Evolutionary conservation across 148 eudicot genomes (phyloP).

Genomic region (Nyssa sinensis): DNA sequence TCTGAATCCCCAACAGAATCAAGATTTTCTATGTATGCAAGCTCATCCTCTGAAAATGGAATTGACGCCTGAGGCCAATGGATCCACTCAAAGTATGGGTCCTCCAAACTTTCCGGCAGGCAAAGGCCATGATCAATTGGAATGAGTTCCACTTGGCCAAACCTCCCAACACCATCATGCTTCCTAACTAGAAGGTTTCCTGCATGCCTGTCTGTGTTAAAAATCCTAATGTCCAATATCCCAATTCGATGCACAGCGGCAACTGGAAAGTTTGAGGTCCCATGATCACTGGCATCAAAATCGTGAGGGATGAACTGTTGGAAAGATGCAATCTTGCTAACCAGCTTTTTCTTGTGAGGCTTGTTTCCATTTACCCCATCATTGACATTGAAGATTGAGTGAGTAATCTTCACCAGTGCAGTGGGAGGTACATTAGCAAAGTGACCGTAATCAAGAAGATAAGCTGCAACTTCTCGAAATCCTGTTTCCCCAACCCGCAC

Average conservation of each 20-base stretch:
- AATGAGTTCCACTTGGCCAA: conserved; percentile 76
- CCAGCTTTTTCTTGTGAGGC: conserved; percentile 38
- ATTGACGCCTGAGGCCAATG: conserved; percentile 91
- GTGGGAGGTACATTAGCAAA: conserved; percentile 78
- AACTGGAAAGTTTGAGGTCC: conserved; percentile 80
- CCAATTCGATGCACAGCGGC: conserved; percentile 82
- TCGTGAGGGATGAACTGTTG: conserved; percentile 76
- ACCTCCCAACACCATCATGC: conserved; percentile 56
- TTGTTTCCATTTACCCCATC: conserved; percentile 61
- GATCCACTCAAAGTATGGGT: conserved; percentile 88
- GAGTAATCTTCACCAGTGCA: conserved; percentile 74
- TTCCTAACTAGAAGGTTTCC: conserved; percentile 80
- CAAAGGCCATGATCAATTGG: conserved; percentile 90
- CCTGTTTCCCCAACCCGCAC: conserved; percentile 88
- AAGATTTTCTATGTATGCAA: conserved; percentile 58
- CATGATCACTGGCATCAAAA: conserved; percentile 86
- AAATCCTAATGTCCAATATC: conserved; percentile 68
- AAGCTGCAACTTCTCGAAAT: conserved; percentile 75
- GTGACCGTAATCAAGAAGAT: conserved; percentile 65
- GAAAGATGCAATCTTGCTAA: conserved; percentile 75
- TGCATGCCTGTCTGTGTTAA: conserved; percentile 79
- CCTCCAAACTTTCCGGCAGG: conserved; percentile 78
- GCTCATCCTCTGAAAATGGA: conserved; percentile 79
- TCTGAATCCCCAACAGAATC: conserved; percentile 58
- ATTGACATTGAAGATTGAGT: conserved; percentile 70